Evolutionary conservation across 1,284 basidiomycete species (phyloP).

Genomic region (Porogramme epimiltina): DNA sequence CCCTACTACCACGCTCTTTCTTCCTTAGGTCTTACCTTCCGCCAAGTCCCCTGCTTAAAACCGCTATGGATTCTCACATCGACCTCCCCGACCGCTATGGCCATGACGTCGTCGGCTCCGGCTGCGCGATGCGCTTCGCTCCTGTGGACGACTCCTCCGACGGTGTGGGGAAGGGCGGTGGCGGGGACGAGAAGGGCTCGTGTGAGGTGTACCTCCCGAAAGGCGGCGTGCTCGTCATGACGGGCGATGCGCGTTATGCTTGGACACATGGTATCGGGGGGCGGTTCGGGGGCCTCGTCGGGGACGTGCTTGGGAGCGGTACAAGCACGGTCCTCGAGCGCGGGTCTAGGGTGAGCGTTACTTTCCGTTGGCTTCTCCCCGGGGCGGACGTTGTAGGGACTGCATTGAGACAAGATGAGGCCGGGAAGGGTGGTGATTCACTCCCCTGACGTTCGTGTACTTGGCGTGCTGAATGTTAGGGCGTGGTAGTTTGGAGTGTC

Average conservation of each 20-base stretch:
- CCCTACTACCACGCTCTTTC: too few relatives aligned
- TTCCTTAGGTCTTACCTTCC: too few relatives aligned
- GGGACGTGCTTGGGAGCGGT: constrained; percentile 23
- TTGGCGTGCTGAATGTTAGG: too few relatives aligned
- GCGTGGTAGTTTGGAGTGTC: too few relatives aligned
- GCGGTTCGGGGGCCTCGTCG: constrained; percentile 50
- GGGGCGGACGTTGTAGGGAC: constrained; percentile 70
- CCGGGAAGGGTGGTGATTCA: too few relatives aligned
- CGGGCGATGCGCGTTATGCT: constrained; percentile 69
- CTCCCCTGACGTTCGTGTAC: too few relatives aligned
- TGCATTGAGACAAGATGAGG: too few relatives aligned
- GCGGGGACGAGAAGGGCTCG: constrained; percentile 7
- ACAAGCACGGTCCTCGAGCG: constrained; percentile 43
- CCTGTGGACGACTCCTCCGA: constrained; percentile 9
- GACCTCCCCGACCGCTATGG: constrained; percentile 76
- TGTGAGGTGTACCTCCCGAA: constrained; percentile 59
- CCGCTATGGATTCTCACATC: too few relatives aligned
- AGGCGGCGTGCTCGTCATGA: constrained; percentile 69
- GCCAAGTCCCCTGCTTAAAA: too few relatives aligned
- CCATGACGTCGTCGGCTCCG: constrained; percentile 76
- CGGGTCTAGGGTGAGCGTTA: constrained; percentile 68
- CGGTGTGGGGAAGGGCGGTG: not conserved
- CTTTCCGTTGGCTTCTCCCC: constrained; percentile 76
- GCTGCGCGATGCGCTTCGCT: constrained; percentile 74
- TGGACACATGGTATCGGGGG: constrained; percentile 71